These are phyloP conservation scores for Aspergillus jensenii DNA, from an alignment of 2,329 filamentous ascomycete species.

Conservation along the genomic window DNA sequence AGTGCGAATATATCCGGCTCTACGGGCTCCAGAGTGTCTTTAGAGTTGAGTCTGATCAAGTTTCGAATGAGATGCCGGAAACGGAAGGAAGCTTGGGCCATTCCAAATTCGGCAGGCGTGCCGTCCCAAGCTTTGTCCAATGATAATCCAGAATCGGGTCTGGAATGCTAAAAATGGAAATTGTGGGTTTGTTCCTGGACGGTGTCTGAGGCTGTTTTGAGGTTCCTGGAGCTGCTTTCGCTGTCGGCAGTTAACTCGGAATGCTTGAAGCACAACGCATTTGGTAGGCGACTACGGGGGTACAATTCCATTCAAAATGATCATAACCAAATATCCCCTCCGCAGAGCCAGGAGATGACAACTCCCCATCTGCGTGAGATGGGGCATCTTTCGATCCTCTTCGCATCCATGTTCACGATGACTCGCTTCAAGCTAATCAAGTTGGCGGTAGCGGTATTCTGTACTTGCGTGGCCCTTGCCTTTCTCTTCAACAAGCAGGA, in stretches of 20 bases:
- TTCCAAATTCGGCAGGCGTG: not conserved
- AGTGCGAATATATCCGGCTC: too few species aligned
- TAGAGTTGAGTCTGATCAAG: too few species aligned
- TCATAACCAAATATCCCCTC: not conserved
- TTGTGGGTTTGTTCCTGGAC: not conserved
- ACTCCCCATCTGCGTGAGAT: not conserved
- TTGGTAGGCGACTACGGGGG: not conserved
- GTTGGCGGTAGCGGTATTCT: not conserved
- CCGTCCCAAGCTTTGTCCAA: not conserved
- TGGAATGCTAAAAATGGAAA: not conserved
- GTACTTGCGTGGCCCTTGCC: conserved; percentile 1
- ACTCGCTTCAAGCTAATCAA: conserved; percentile 9
- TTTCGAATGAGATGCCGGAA: not conserved
- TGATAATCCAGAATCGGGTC: not conserved
- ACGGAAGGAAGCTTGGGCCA: not conserved
- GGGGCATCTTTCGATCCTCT: not conserved
- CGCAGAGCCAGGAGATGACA: not conserved
- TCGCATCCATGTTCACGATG: not conserved
- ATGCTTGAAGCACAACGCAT: conserved; percentile 1
- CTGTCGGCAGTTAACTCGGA: not conserved
- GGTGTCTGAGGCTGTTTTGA: not conserved
- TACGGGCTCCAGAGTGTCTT: too few species aligned
- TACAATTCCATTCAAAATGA: not conserved
- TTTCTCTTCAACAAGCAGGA: conserved; percentile 7
- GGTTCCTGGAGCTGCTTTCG: not conserved